Evolutionary conservation across 495 filamentous ascomycete species (phyloP), one percentile per base, ranked within the genome.

Genomic region (Thermochaetoides thermophila): DNA sequence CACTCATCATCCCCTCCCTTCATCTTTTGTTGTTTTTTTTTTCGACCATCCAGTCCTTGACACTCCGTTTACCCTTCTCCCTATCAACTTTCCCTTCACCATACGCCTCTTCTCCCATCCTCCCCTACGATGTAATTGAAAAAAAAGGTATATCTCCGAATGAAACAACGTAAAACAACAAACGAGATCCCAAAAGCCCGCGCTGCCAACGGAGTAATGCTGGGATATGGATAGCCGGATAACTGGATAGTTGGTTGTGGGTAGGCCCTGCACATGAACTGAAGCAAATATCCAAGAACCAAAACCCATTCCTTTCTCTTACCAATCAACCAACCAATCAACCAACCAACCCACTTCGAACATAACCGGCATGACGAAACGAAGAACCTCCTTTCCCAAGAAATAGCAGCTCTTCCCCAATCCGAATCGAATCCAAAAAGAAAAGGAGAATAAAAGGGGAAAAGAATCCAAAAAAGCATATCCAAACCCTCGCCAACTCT

Each of bases 321-420:
- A n/a, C n/a, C n/a, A n/a, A n/a, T n/a, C n/a, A n/a, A n/a, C n/a
- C n/a, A n/a, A n/a, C n/a, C n/a, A n/a, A n/a, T n/a, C n/a, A n/a
- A n/a, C n/a, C n/a, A n/a, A n/a, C n/a, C n/a, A n/a, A n/a, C n/a
- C n/a, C n/a, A n/a, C n/a, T n/a, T n/a, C n/a, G n/a, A n/a, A n/a
- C n/a, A n/a, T n/a, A n/a, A n/a, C n/a, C n/a, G n/a, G n/a, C n/a
- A n/a, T n/a, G n/a, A n/a, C n/a, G n/a, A n/a, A n/a, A n/a, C n/a
- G n/a, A n/a, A n/a, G n/a, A n/a, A n/a, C n/a, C n/a, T n/a, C n/a
- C n/a, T n/a, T n/a, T n/a, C n/a, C n/a, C n/a, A n/a, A 9, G 31
- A 37, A 42, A 42, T 39, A 32, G 38, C 45, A 32, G 28, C 45
- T n/a, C n/a, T n/a, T n/a, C n/a, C n/a, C n/a, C n/a, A n/a, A 43